These are phyloP conservation scores for Graphilbum fragrans DNA, from an alignment of 2,329 filamentous ascomycete species.

Conservation along the genomic window DNA sequence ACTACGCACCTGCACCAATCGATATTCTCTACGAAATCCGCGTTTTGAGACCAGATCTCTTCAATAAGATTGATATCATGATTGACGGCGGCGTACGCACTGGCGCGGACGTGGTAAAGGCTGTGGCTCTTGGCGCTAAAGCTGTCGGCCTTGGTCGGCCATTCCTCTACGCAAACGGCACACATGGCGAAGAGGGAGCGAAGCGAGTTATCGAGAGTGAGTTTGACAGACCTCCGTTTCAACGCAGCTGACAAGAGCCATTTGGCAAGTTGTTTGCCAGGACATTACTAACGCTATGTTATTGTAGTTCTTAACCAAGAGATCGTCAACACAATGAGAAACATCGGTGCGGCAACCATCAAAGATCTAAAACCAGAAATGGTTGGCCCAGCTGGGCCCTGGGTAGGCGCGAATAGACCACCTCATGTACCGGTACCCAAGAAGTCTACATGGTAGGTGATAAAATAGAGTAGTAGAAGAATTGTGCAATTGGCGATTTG, in stretches of 20 bases:
- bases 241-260: background rate
- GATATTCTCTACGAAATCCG: slow-evolving; percentile 30
- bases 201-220: slow-evolving; percentile 5
- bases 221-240: background rate
- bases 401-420: slow-evolving; percentile 3
- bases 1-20: slow-evolving; percentile 31
- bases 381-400: slow-evolving; percentile 3
- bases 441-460: too few relatives aligned
- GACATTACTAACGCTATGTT: slow-evolving; percentile 8
- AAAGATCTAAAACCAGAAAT: slow-evolving; percentile 6
- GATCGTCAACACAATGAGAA: slow-evolving; percentile 8
- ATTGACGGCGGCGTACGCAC: slow-evolving; percentile 42
- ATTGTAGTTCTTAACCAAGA: slow-evolving; percentile 4
- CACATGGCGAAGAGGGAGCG: slow-evolving; percentile 6
- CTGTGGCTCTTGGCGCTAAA: slow-evolving; percentile 7
- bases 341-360: slow-evolving; percentile 5
- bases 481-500: too few relatives aligned
- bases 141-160: slow-evolving; percentile 9
- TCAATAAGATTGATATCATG: slow-evolving; percentile 36
- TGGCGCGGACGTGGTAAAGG: slow-evolving; percentile 30
- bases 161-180: slow-evolving; percentile 7
- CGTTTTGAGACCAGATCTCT: slow-evolving; percentile 24
- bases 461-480: too few relatives aligned
- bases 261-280: slow-evolving; percentile 3
- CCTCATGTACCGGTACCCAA: background rate